Base-by-base conservation (phyloP, 1,284 basidiomycete species). In the Tilletiaria anomala region DNA sequence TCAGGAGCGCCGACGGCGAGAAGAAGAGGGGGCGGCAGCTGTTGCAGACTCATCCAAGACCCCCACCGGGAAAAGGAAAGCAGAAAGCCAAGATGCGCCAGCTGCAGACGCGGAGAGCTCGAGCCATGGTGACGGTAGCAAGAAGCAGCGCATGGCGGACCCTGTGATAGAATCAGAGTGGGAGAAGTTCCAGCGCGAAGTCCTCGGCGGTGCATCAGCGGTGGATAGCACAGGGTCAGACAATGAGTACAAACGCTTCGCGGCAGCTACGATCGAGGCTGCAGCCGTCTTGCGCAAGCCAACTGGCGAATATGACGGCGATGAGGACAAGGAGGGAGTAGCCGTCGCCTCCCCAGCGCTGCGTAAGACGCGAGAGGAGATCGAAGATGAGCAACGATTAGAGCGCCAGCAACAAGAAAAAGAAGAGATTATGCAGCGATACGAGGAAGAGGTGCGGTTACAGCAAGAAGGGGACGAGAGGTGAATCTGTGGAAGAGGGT, bases 401-500 rank as follows among this genome's bases (percentile, higher is more conserved):
- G 41, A 46, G 21, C 51, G 41, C 11, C 51, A 58, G 40, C 51
- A 50, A 16, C 50, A 52, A 34, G 54, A 53, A 26, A 44, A 50
- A 15, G 52, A 61, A 44, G 58, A 61, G 32, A 54, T 56, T 26
- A 22, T 53, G 0, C 42, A 50, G n/a, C 47, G 58, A 3, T 40
- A 54, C 39, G 58, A 61, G 24, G 52, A 54, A 29, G 58, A 61
- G 40, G 52, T 56, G 37, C 45, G 53, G 4, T 47, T 52, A 12
- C 58, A 61, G 23, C 52, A 54, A 17, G 58, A 61, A 26, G 58
- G 50, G 4, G 52, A 56, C 8, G 54, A 58, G 37, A 51, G 53
- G 56, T 58, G 37, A 41, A 51, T 45, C 3, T n/a, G n/a, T n/a
- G n/a, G n/a, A n/a, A n/a, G n/a, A n/a, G n/a, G n/a, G n/a, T n/a